phyloP scores from a whole-genome alignment of 345 rosid genomes.

The Brassica napus region DNA sequence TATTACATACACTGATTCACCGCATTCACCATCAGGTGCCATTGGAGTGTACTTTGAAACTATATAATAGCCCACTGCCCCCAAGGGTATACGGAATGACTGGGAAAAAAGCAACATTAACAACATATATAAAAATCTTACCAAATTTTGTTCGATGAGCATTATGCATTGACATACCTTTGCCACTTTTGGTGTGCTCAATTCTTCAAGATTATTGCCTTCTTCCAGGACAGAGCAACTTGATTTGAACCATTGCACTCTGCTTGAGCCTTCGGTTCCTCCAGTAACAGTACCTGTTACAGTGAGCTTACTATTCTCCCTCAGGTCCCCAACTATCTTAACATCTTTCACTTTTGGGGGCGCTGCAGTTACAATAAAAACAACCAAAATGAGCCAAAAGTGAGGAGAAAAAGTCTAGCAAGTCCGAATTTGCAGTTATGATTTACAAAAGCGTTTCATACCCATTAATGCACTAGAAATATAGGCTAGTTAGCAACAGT shows the following conservation, averaged over 20 bases:
- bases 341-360: conserved; percentile 91
- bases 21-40: conserved; percentile 81
- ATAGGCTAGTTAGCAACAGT: conserved; percentile 15
- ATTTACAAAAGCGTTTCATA: background rate
- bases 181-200: conserved; percentile 84
- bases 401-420: conserved; percentile 1
- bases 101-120: conserved; percentile 39
- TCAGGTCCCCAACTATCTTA: conserved; percentile 82
- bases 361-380: conserved; percentile 51
- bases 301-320: conserved; percentile 84
- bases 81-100: conserved; percentile 94
- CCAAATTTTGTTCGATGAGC: conserved; percentile 6
- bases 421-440: background rate
- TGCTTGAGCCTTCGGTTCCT: conserved; percentile 92
- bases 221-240: conserved; percentile 53
- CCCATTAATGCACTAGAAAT: conserved; percentile 9
- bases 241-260: conserved; percentile 94
- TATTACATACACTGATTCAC: conserved; percentile 75
- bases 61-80: conserved; percentile 82
- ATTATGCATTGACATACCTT: conserved; percentile 53
- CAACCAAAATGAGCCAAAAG: conserved; percentile 13
- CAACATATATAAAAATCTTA: background rate
- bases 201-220: conserved; percentile 70
- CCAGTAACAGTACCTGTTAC: conserved; percentile 81
- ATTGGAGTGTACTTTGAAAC: conserved; percentile 90